Evolutionary conservation across 1,284 basidiomycete species (phyloP).

Genomic region (Tilletiaria anomala): DNA sequence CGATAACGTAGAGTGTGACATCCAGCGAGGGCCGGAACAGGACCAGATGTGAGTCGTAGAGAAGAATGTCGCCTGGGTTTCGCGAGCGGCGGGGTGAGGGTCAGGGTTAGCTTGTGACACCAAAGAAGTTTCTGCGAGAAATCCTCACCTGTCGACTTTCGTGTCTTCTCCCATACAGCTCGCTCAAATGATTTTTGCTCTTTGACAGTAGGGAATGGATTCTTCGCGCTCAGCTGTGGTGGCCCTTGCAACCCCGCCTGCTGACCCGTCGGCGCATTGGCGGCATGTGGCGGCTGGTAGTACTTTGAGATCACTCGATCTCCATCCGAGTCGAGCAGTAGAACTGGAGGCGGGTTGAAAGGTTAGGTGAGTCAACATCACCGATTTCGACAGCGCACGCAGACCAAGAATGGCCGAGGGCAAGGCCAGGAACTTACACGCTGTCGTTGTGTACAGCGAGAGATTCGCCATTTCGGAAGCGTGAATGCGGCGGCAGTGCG

Average conservation of each 20-base stretch:
- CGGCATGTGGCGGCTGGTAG: conserved; percentile 56
- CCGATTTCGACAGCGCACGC: no score
- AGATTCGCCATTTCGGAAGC: conserved; percentile 24
- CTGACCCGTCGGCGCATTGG: conserved; percentile 3
- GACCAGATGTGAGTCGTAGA: conserved; percentile 78
- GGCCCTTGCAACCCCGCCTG: conserved; percentile 3
- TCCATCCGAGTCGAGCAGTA: conserved; percentile 86
- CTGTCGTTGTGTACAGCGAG: conserved; percentile 34
- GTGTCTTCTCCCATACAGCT: conserved; percentile 70
- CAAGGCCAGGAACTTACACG: conserved; percentile 10
- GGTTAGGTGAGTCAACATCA: no score
- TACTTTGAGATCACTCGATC: conserved; percentile 91
- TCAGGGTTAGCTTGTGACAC: no score
- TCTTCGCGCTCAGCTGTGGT: conserved; percentile 37
- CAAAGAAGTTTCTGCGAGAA: background rate
- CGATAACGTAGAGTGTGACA: conserved; percentile 86
- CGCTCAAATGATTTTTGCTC: conserved; percentile 94
- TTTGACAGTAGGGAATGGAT: conserved; percentile 60
- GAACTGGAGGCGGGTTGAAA: no score
- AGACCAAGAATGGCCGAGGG: background rate
- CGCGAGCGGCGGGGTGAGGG: background rate
- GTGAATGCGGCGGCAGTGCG: no score
- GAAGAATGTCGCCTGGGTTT: conserved; percentile 58
- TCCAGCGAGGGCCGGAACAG: conserved; percentile 89
- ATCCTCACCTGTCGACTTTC: conserved; percentile 19